These are phyloP conservation scores for Cercospora sesami DNA, from an alignment of 2,329 filamentous ascomycete species.

Conservation along the genomic window DNA sequence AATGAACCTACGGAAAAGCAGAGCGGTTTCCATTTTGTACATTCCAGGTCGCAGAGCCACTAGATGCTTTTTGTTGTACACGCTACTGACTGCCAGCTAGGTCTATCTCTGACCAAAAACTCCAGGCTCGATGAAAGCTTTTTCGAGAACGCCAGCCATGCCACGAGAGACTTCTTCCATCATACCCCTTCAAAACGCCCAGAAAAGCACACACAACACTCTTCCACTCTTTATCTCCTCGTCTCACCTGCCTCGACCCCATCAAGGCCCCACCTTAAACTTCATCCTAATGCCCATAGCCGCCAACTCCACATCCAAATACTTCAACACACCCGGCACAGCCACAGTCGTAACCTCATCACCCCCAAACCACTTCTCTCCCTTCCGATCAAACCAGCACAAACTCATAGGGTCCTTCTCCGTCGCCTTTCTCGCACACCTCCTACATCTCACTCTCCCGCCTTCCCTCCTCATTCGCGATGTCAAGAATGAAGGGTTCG, in stretches of 20 bases:
- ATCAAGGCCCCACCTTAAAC: conserved; percentile 69
- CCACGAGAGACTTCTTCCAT: background rate
- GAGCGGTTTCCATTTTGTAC: background rate
- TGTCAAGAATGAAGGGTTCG: conserved; percentile 37
- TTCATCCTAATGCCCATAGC: conserved; percentile 96
- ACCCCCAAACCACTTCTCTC: conserved; percentile 80
- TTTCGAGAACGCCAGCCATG: background rate
- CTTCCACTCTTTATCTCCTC: background rate
- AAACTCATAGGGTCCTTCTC: conserved; percentile 50
- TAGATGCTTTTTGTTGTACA: background rate
- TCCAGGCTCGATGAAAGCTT: background rate
- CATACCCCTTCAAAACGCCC: background rate
- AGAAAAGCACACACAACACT: background rate
- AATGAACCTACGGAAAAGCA: background rate
- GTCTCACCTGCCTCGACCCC: background rate
- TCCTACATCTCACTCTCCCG: conserved; percentile 39
- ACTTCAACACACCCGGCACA: conserved; percentile 88
- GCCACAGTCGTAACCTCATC: conserved; percentile 89
- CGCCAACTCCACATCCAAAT: conserved; percentile 89
- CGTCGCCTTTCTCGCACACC: conserved; percentile 39
- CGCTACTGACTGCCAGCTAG: background rate
- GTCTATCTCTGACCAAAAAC: background rate
- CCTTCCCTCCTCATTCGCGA: conserved; percentile 29
- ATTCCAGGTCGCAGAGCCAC: background rate
- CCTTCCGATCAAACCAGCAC: conserved; percentile 86